These are phyloP conservation scores for Paramecium bursaria DNA, from an alignment of 73 alveolate genomes.

Conservation along the genomic window DNA sequence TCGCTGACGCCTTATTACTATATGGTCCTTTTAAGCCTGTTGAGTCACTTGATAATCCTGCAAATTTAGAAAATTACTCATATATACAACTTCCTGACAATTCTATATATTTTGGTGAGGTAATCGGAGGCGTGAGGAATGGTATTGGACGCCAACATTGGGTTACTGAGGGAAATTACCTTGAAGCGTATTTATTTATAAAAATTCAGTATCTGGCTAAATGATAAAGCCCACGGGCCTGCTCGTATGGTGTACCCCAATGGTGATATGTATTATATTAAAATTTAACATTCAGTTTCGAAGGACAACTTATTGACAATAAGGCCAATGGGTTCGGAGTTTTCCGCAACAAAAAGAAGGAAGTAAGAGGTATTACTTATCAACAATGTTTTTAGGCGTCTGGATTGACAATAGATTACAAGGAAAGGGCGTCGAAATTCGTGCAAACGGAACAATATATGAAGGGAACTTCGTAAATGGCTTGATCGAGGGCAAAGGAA, in stretches of 20 bases:
- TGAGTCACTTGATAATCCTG: neutral
- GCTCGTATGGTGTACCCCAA: slow-evolving; percentile 51
- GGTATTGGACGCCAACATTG: slow-evolving; percentile 57
- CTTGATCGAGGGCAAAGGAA: slow-evolving; percentile 38
- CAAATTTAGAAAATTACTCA: neutral
- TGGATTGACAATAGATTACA: slow-evolving; percentile 69
- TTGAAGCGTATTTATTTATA: slow-evolving; percentile 5
- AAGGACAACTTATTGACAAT: slow-evolving; percentile 48
- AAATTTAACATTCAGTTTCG: slow-evolving; percentile 40
- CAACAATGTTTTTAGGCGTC: slow-evolving; percentile 11
- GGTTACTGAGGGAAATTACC: slow-evolving; percentile 51
- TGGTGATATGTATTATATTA: slow-evolving; percentile 51
- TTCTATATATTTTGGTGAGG: slow-evolving; percentile 37
- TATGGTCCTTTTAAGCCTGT: slow-evolving; percentile 3
- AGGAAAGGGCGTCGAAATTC: slow-evolving; percentile 74
- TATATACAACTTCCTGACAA: slow-evolving; percentile 25
- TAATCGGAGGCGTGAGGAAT: slow-evolving; percentile 14
- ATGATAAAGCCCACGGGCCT: slow-evolving; percentile 54
- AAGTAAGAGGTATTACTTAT: slow-evolving; percentile 30
- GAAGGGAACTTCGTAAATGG: slow-evolving; percentile 39
- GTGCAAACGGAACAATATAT: slow-evolving; percentile 36
- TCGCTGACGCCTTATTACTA: neutral
- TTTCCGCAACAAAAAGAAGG: slow-evolving; percentile 45
- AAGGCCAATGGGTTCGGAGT: slow-evolving; percentile 54
- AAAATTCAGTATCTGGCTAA: slow-evolving; percentile 10